phyloP scores from a whole-genome alignment of 305 asterid species.

The Fraxinus floribunda region DNA sequence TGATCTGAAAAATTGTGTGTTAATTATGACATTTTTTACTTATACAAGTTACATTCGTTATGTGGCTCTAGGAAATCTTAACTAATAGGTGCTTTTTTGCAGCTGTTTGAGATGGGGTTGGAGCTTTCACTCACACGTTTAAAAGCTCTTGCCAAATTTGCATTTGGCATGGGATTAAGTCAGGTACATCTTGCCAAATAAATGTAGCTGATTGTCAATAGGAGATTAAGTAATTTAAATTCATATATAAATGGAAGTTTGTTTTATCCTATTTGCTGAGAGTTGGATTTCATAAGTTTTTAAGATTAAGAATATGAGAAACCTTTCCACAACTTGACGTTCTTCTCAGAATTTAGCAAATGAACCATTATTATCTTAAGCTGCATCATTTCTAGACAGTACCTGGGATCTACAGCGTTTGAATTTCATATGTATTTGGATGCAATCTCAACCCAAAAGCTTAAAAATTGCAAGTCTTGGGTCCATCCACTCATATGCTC shows the following conservation, averaged over 20 bases:
- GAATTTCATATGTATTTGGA: not conserved
- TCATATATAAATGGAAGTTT: slow-evolving; percentile 1
- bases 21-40: not conserved
- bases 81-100: slow-evolving; percentile 45
- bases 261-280: slow-evolving; percentile 11
- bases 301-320: not conserved
- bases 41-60: not conserved
- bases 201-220: not conserved
- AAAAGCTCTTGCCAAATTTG: slow-evolving; percentile 93
- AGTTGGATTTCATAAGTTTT: not conserved
- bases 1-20: not conserved
- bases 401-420: not conserved
- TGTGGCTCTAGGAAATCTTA: slow-evolving; percentile 16
- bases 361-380: not conserved
- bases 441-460: not conserved
- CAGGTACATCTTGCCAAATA: slow-evolving; percentile 56
- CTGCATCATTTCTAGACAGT: not conserved
- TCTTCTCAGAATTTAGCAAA: not conserved
- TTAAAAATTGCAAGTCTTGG: not conserved
- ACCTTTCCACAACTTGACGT: not conserved
- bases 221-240: slow-evolving; percentile 9
- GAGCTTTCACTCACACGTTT: slow-evolving; percentile 96
- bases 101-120: slow-evolving; percentile 99
- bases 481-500: not conserved
- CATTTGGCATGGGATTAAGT: slow-evolving; percentile 91